Percentiles rank a stretch among this genome's conserved stretches.
These are phyloP conservation scores for Claviceps sp. DNA, from an alignment of 2,329 filamentous ascomycete species.

Conservation along the genomic window DNA sequence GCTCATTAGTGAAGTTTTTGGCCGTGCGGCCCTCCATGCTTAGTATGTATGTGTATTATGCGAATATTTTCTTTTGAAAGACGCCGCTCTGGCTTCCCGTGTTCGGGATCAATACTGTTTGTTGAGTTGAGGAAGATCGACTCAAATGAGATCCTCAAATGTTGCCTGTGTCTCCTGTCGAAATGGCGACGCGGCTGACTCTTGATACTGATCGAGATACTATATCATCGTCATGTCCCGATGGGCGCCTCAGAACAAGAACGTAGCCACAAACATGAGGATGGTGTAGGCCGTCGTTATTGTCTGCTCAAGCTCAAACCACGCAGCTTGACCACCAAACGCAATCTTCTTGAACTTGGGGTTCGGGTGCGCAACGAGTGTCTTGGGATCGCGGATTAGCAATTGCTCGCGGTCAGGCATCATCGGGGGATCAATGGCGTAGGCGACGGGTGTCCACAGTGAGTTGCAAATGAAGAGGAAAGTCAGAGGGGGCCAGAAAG, in stretches of 20 bases:
- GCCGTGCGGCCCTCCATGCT: neutral
- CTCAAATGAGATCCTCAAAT: no score
- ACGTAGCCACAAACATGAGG: conserved; percentile 32
- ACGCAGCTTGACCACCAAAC: conserved; percentile 38
- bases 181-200: neutral
- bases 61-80: neutral
- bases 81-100: no score
- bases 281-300: conserved; percentile 35
- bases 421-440: conserved; percentile 45
- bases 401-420: conserved; percentile 45
- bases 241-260: conserved; percentile 13
- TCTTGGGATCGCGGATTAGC: conserved; percentile 40
- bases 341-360: conserved; percentile 39
- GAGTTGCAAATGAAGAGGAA: conserved; percentile 42
- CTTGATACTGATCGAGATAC: no score
- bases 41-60: neutral
- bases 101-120: no score
- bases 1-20: neutral
- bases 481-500: conserved; percentile 47
- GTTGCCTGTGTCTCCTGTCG: neutral
- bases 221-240: neutral
- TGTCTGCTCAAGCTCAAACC: conserved; percentile 43
- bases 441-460: conserved; percentile 45
- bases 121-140: no score
- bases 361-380: conserved; percentile 38